These are phyloP conservation scores for Macadamia integrifolia DNA, from an alignment of 164 flowering plant genomes.

Conservation along the genomic window DNA sequence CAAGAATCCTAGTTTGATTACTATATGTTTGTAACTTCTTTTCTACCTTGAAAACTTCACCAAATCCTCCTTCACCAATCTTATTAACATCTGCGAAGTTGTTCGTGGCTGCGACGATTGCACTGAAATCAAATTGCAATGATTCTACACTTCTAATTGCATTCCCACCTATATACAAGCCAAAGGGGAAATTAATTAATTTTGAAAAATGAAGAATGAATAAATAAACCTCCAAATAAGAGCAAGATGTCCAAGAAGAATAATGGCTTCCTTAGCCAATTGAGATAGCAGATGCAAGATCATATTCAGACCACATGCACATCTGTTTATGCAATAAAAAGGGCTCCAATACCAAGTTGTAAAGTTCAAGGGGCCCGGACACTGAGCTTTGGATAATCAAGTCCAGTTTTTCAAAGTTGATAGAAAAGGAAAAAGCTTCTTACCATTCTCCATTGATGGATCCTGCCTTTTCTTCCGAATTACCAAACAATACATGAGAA, in stretches of 20 bases:
- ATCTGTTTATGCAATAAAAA: too few relatives aligned
- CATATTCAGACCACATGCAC: too few relatives aligned
- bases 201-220: too few relatives aligned
- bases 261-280: too few relatives aligned
- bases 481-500: neutral
- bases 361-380: neutral
- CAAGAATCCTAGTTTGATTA: too few relatives aligned
- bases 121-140: neutral
- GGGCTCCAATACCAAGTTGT: neutral
- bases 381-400: too few relatives aligned
- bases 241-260: neutral
- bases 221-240: neutral
- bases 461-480: neutral
- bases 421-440: neutral
- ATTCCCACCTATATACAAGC: slow-evolving; percentile 4
- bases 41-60: slow-evolving; percentile 29
- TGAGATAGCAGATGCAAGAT: too few relatives aligned
- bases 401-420: too few relatives aligned
- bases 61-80: slow-evolving; percentile 38
- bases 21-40: too few relatives aligned
- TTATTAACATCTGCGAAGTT: slow-evolving; percentile 27
- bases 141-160: neutral
- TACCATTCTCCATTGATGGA: neutral
- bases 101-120: neutral
- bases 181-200: too few relatives aligned